Base-by-base conservation (phyloP, 371 early-diverging fungal genomes). In the Syncephalastrum sp. region DNA sequence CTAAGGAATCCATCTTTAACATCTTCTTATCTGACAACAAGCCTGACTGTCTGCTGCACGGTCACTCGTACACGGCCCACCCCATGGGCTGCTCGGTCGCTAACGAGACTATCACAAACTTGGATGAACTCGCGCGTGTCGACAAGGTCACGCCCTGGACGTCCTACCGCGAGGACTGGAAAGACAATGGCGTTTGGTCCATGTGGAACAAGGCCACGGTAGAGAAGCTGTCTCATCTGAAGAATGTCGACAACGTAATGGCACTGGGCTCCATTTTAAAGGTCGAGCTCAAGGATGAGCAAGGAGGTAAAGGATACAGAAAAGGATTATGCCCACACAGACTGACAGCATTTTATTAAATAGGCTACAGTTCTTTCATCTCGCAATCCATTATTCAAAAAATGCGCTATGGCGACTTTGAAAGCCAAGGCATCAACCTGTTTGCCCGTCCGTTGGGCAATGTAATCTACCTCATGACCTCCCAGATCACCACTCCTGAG, bases 61-160 rank as follows among this genome's bases (percentile, higher is more conserved):
- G 92, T 4, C 93, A 92, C 66, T 88, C 87, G 16, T 91, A 90
- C 69, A 91, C 91, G 21, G 92, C 90, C n/a, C 89, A 92, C 61
- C 92, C 93, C 3, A 84, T 91, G 60, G 93, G 90, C 12, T 91
- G 91, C 62, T 71, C 82, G 1, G 91, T 91, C 6, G 92, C 91
- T 14, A 74, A 77, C 21, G 76, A 78, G 23, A 77, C 83, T 7
- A 72, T 91, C 45, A 74, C 84, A 38, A 75, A 60, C 24, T 73
- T 85, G 47, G 80, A 82, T 25, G 51, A 64, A 17, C 57, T 86
- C 61, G 72, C 77, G 15, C 53, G 46, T 21, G 53, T 42, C 1
- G 61, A 63, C 16, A 41, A 53, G 8, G 27, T 48, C 15, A 53
- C 54, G 1, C n/a, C 17, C 5, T 60, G 60, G 60, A 60, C 60